phyloP scores from a whole-genome alignment of 2,329 filamentous ascomycete genomes.

The Emericellopsis cladophorae region DNA sequence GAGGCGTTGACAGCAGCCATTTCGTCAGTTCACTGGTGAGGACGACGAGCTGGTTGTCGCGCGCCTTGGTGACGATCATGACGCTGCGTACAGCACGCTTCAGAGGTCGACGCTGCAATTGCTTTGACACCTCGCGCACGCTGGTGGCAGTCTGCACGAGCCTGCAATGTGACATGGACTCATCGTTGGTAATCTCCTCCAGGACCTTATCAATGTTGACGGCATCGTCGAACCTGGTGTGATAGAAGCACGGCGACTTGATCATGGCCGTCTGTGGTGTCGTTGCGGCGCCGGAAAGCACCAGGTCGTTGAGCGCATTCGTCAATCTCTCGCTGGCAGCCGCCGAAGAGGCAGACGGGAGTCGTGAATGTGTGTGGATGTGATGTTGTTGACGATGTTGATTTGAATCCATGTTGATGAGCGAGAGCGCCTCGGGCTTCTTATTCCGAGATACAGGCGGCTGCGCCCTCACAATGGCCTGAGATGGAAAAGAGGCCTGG shows the following conservation, averaged over 20 bases:
- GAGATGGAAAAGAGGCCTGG: conserved; percentile 14
- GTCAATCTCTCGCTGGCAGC: conserved; percentile 35
- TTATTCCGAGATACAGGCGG: conserved; percentile 51
- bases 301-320: conserved; percentile 43
- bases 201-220: conserved; percentile 91
- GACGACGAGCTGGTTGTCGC: conserved; percentile 85
- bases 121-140: conserved; percentile 90
- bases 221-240: conserved; percentile 90
- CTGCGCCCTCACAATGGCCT: conserved; percentile 77
- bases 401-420: conserved; percentile 25
- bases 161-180: conserved; percentile 84
- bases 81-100: conserved; percentile 84
- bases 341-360: background rate
- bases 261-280: conserved; percentile 38
- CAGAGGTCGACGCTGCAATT: conserved; percentile 83
- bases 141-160: conserved; percentile 91
- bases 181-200: conserved; percentile 82
- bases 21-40: conserved; percentile 77
- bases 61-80: conserved; percentile 97
- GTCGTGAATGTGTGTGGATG: background rate
- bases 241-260: conserved; percentile 93
- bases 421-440: conserved; percentile 49
- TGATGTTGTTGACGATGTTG: conserved; percentile 5
- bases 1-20: conserved; percentile 80
- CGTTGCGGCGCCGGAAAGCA: conserved; percentile 11